phyloP scores from a whole-genome alignment of 2,329 filamentous ascomycete genomes.

The Pseudopithomyces maydicus region DNA sequence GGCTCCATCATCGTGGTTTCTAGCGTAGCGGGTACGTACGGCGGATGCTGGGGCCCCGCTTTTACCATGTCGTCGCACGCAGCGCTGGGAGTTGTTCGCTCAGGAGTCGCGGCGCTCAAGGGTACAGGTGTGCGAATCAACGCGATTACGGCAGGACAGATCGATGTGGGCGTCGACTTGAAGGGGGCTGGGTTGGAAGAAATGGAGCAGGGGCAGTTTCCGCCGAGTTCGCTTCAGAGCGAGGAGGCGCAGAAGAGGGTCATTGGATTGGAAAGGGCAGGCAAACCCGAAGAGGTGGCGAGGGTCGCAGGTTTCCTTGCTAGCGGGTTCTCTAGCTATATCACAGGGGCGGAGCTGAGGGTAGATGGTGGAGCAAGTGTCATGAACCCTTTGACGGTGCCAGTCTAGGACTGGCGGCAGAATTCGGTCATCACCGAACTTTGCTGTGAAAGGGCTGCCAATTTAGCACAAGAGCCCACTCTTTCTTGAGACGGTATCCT shows the following conservation, averaged over 20 bases:
- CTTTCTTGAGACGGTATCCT: no score
- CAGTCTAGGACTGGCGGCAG: constrained; percentile 23
- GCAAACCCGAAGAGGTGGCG: constrained; percentile 63
- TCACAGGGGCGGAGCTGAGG: constrained; percentile 66
- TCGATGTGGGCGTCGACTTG: constrained; percentile 54
- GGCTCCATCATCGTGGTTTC: constrained; percentile 67
- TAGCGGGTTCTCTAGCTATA: constrained; percentile 66
- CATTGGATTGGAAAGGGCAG: constrained; percentile 64
- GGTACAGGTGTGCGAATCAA: constrained; percentile 65
- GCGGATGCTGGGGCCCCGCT: constrained; percentile 64
- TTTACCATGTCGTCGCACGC: constrained; percentile 67
- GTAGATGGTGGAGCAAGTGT: constrained; percentile 63
- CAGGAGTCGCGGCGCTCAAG: constrained; percentile 63
- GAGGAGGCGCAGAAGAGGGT: constrained; percentile 54
- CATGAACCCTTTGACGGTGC: constrained; percentile 48
- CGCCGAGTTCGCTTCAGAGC: constrained; percentile 59
- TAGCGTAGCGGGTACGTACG: constrained; percentile 62
- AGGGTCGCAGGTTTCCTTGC: constrained; percentile 67
- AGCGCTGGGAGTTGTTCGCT: constrained; percentile 64
- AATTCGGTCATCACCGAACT: no score
- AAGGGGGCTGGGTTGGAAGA: constrained; percentile 40
- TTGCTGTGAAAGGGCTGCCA: no score
- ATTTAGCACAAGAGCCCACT: no score
- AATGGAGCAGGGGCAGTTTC: constrained; percentile 61
- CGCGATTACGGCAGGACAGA: constrained; percentile 55